These are phyloP conservation scores for Chaetothyriales sp. DNA, from an alignment of 2,329 filamentous ascomycete genomes.

Conservation along the genomic window DNA sequence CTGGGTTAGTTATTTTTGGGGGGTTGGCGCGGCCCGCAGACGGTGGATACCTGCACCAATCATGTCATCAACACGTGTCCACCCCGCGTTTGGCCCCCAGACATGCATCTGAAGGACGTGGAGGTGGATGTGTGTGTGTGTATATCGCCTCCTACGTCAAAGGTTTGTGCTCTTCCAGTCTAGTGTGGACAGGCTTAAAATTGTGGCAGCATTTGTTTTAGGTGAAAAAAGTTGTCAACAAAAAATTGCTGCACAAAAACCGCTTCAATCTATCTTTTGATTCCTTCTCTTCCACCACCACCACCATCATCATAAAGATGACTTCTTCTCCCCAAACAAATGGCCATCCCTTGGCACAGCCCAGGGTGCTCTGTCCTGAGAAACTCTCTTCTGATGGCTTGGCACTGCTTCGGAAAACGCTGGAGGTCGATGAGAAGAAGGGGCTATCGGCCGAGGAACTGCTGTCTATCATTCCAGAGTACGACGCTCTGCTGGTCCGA, in stretches of 20 bases:
- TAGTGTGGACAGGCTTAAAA: background rate
- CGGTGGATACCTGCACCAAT: background rate
- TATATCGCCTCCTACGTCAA: background rate
- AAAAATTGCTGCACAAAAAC: too few species aligned
- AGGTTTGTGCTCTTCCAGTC: background rate
- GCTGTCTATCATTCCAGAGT: slow-evolving; percentile 49
- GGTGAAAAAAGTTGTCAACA: background rate
- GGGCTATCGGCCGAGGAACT: slow-evolving; percentile 50
- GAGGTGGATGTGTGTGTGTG: background rate
- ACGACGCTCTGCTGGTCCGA: slow-evolving; percentile 63
- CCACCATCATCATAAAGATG: background rate
- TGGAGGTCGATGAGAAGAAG: slow-evolving; percentile 54
- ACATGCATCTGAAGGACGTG: too few species aligned
- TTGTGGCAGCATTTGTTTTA: background rate
- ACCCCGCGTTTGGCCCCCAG: background rate
- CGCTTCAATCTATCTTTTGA: background rate
- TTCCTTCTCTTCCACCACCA: background rate
- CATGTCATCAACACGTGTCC: background rate
- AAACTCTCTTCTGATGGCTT: slow-evolving; percentile 69
- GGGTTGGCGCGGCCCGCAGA: too few species aligned
- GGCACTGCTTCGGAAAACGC: slow-evolving; percentile 47
- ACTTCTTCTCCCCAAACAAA: slow-evolving; percentile 3
- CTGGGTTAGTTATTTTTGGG: background rate
- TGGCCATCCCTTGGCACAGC: slow-evolving; percentile 17
- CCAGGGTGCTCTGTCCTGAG: slow-evolving; percentile 57